Base-by-base conservation (phyloP, 1,284 basidiomycete genomes). In the Trichosporon faecale region DNA sequence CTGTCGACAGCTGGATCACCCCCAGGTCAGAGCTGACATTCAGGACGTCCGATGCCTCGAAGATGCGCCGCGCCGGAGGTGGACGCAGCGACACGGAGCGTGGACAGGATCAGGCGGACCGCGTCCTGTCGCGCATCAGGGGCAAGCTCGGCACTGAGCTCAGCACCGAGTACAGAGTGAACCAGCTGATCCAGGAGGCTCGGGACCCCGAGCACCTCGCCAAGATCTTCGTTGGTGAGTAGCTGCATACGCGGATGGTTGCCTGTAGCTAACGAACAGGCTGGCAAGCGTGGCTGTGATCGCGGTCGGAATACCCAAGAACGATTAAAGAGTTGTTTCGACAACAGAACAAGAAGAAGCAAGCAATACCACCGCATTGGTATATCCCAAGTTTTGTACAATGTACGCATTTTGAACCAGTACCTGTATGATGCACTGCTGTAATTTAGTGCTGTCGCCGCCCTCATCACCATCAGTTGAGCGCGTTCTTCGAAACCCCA, bases 151-250 rank as follows among this genome's bases (percentile, higher is more conserved):
- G 93, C 77, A 90, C 89, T 74, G 87, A 89, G 12, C 85, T 98
- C 74, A 96, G 93, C 77, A 91, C 96, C 40, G 93, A 97, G 81
- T 95, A 93, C 77, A 92, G 91, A 3, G 94, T 99, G 72, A 98
- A 97, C 83, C 91, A 95, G 80, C 88, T 99, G 46, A 91, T 98
- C 70, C 90, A 92, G 27, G 90, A 95, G 79, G 96, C 96, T 46
- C 92, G 89, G 49, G 92, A 96, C 79, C 82, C 86, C 0, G 85
- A 85, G 44, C 92, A 94, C 80, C 84, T 98, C 37, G 90, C 89
- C 1, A 87, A 86, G 29, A 94, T 98, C 77, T 99, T 88, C 78
- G 77, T 81, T 71, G 93, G 92, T 78, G 66, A 67, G 80, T 77
- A 23, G 21, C 11, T 27, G 5, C 3, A 23, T 25, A 25, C 5